These are phyloP conservation scores for Saposhnikovia divaricata DNA, from an alignment of 129 eudicot species.

Conservation along the genomic window DNA sequence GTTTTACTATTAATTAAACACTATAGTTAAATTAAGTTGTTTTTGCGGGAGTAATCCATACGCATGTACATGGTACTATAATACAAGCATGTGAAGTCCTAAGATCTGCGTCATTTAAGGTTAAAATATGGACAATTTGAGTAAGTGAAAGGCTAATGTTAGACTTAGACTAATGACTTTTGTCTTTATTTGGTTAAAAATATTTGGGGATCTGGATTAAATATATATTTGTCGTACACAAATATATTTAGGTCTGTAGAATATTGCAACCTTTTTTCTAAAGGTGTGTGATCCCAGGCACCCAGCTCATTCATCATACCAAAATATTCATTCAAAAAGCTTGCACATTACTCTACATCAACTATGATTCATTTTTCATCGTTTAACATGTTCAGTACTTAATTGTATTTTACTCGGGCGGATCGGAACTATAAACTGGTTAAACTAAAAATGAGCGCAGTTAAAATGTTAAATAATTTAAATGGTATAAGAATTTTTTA, in stretches of 20 bases:
- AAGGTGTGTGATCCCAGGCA: not conserved
- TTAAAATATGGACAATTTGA: not conserved
- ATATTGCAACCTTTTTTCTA: not conserved
- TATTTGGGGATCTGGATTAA: not conserved
- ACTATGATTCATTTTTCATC: not conserved
- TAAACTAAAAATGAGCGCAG: no score
- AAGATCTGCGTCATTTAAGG: not conserved
- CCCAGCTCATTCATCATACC: not conserved
- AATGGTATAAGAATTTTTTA: no score
- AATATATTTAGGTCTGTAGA: not conserved
- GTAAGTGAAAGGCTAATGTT: not conserved
- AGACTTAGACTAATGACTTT: not conserved
- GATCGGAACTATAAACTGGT: no score
- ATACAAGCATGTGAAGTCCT: not conserved
- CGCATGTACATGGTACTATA: not conserved
- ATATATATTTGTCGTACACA: not conserved
- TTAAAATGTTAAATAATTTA: no score
- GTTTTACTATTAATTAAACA: no score
- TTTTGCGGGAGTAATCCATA: not conserved
- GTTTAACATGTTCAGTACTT: not conserved
- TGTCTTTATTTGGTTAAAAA: not conserved
- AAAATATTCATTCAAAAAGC: not conserved
- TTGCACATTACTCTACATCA: not conserved
- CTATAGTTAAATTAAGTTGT: no score
- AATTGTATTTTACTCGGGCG: no score